Conservation (phyloP, 2,329 filamentous ascomycete species). For the Pseudogymnoascus sp. region DNA sequence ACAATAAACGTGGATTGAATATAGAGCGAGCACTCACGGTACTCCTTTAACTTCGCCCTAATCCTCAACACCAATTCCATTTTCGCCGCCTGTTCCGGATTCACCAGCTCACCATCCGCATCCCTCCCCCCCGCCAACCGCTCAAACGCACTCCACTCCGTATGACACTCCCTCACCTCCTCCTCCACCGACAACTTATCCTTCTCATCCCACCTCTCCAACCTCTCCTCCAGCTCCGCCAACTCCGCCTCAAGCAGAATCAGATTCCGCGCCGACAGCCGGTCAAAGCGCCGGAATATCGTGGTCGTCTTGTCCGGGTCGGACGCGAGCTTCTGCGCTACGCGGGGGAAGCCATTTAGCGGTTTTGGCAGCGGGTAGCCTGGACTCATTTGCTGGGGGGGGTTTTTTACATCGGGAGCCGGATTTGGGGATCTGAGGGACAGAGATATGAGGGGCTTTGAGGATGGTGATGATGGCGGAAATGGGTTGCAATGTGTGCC, state of each 20-base stretch:
- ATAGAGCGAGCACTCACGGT: slow-evolving; percentile 12
- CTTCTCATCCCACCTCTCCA: slow-evolving; percentile 15
- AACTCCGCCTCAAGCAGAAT: slow-evolving; percentile 11
- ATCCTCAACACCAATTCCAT: slow-evolving; percentile 17
- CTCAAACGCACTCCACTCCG: slow-evolving; percentile 15
- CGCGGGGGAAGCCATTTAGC: slow-evolving; percentile 6
- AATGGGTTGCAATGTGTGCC: neutral
- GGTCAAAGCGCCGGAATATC: slow-evolving; percentile 12
- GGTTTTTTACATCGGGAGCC: neutral
- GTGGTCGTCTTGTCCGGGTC: slow-evolving; percentile 6
- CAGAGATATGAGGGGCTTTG: neutral
- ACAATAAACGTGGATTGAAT: neutral
- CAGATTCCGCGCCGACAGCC: slow-evolving; percentile 11
- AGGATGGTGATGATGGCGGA: neutral
- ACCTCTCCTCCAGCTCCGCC: slow-evolving; percentile 10
- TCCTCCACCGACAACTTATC: slow-evolving; percentile 11
- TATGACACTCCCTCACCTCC: slow-evolving; percentile 13
- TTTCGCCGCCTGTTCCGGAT: slow-evolving; percentile 8
- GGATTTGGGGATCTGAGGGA: neutral
- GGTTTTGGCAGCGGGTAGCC: neutral
- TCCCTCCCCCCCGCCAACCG: slow-evolving; percentile 1
- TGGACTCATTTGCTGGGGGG: neutral
- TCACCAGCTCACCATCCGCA: neutral
- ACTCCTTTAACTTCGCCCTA: slow-evolving; percentile 16
- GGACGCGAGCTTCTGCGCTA: neutral